These are phyloP conservation scores for Solidago caesia DNA, from an alignment of 129 eudicot species.

Conservation along the genomic window DNA sequence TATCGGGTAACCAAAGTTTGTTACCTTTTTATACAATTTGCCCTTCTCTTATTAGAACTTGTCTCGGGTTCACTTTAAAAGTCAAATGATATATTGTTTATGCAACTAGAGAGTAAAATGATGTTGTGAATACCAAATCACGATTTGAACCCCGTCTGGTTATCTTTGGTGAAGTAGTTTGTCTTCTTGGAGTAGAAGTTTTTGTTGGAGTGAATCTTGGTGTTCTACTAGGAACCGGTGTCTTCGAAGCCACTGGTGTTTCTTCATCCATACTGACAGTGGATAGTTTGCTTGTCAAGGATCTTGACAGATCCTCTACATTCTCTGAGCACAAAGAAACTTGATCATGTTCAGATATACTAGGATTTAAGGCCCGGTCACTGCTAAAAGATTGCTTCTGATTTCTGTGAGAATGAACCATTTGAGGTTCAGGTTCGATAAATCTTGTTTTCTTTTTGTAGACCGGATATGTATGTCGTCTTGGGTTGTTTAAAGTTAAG, in stretches of 20 bases:
- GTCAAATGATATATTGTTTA: not conserved
- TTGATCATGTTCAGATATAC: slow-evolving; percentile 70
- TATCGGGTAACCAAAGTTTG: not conserved
- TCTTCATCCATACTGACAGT: slow-evolving; percentile 40
- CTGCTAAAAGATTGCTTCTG: slow-evolving; percentile 61
- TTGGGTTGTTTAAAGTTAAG: slow-evolving; percentile 51
- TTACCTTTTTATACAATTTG: not conserved
- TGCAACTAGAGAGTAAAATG: slow-evolving; percentile 1
- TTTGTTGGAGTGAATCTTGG: slow-evolving; percentile 46
- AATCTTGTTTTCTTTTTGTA: slow-evolving; percentile 54
- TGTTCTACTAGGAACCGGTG: slow-evolving; percentile 39
- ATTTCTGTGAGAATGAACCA: slow-evolving; percentile 38
- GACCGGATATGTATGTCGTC: slow-evolving; percentile 50
- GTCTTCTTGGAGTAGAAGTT: slow-evolving; percentile 49
- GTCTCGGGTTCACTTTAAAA: not conserved
- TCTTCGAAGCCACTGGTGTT: slow-evolving; percentile 41
- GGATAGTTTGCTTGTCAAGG: slow-evolving; percentile 46
- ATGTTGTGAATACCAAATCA: slow-evolving; percentile 41
- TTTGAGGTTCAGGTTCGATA: slow-evolving; percentile 34
- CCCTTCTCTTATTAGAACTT: not conserved
- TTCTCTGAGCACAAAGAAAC: slow-evolving; percentile 50
- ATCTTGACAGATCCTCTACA: slow-evolving; percentile 39
- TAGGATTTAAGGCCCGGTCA: slow-evolving; percentile 82
- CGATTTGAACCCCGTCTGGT: slow-evolving; percentile 48
- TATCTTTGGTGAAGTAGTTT: slow-evolving; percentile 48